Evolutionary conservation across 176 grass and related monocot genomes (phyloP), one percentile per base, ranked within the genome.

Genomic region (Rhipidocladum racemiflorum): DNA sequence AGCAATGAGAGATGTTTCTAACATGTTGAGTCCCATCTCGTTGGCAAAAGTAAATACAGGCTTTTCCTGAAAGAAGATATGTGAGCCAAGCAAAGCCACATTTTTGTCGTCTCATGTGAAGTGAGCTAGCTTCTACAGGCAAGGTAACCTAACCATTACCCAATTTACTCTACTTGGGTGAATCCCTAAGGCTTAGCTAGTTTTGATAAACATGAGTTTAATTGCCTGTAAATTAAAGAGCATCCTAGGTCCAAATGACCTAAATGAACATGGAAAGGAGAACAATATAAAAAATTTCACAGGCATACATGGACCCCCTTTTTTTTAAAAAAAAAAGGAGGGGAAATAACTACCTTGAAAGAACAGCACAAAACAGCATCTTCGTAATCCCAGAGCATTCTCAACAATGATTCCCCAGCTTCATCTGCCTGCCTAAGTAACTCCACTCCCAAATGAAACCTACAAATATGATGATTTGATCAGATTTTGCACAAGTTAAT

Each of bases 21-120:
- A 75, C 96, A 99, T 95, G 87, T 99, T 93, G 24, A 99, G 86
- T n/a, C 96, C 92, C 65, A 92, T 90, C 88, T 99, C 92, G 70
- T 99, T 99, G 17, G 92, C 92, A 36, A 99, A 99, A 43, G 88
- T 95, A 84, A 99, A 95, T 32, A 91, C 61, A 2, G 96, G 91
- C 40, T 92, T 90, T 73, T 87, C 91, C 97, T 91, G 82, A 65
- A 75, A 83, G n/a, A 93, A 87, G 65, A 30, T 45, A 70, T 30
- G 28, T 84, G 24, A 91, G 80, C 46, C 6, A 69, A 69, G 46
- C 44, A 61, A 60, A 35, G 23, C 29, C 53, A n/a, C 23, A 61
- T 56, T 79, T 63, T 59, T 78, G 29, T 70, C 69, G 40, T 56
- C 7, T 18, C 24, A 51, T 17, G 18, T 50, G 16, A 49, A 30